Percentiles rank a stretch among this genome's conserved stretches.
These are phyloP conservation scores for Blastobotrys robertii DNA, from an alignment of 805 yeast species.

Conservation along the genomic window DNA sequence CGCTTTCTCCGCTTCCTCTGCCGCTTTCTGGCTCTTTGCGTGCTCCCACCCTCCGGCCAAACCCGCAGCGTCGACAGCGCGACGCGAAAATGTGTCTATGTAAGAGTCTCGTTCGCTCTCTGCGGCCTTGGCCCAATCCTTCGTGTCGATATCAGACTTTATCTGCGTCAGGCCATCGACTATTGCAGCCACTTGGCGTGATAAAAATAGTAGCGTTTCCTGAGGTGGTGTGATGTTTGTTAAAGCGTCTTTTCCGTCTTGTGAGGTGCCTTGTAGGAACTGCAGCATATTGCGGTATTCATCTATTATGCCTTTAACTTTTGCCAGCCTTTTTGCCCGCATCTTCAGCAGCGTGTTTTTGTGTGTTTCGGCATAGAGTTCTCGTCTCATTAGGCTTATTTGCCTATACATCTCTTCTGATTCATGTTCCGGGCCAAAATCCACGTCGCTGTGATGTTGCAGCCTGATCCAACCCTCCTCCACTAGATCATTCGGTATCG, in stretches of 20 bases:
- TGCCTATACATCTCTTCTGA: neutral
- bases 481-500: slow-evolving; percentile 55
- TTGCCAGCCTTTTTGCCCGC: slow-evolving; percentile 1
- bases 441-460: slow-evolving; percentile 50
- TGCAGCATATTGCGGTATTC: slow-evolving; percentile 1
- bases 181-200: slow-evolving; percentile 1
- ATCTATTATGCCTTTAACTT: neutral
- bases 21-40: too few species aligned
- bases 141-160: neutral
- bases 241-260: neutral
- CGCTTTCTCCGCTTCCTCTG: too few species aligned
- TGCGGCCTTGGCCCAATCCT: neutral
- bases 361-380: slow-evolving; percentile 2
- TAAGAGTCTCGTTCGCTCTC: neutral
- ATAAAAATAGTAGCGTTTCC: slow-evolving; percentile 2
- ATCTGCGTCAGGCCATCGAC: neutral
- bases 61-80: slow-evolving; percentile 4
- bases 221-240: slow-evolving; percentile 1
- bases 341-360: neutral
- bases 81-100: slow-evolving; percentile 1
- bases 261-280: neutral
- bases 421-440: slow-evolving; percentile 5
- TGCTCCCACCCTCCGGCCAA: neutral
- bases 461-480: slow-evolving; percentile 58
- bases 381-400: neutral